Evolutionary conservation across 768 basidiomycete genomes (phyloP), one percentile per base, ranked within the genome.

Genomic region (Galerina sulciceps): DNA sequence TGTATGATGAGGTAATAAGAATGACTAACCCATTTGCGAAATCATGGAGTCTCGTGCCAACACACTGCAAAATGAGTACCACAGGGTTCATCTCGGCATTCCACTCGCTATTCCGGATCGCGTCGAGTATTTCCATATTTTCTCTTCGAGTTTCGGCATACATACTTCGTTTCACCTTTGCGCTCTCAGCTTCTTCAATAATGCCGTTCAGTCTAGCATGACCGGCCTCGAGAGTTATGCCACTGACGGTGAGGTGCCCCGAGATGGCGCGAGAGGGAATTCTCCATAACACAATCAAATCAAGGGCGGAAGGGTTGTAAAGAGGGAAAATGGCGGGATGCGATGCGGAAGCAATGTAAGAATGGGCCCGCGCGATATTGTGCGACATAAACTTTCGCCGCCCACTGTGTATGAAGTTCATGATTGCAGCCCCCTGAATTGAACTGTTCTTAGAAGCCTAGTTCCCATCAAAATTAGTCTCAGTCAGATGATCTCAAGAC

Each of bases 81-180:
- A 90, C 57, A 6, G 94, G 93, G 67, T 94, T 85, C 79, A 85
- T 89, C 72, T 95, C 92, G 13, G 72, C 66, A 61, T 93, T 93
- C 85, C 94, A 89, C 69, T 89, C 86, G 59, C 88, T 88, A 4
- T 77, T 72, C 36, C 85, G 78, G 41, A 97, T 81, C 9, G 87
- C 85, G 49, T 85, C 78, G 51, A 96, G 67, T 34, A 96, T 74
- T 50, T 86, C 85, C 62, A 72, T 70, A 67, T 85, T 86, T 72
- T 94, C 87, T 47, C 89, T 79, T 60, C 83, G 85, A 4, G 94
- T 96, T 76, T 98, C 94, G 18, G 93, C 93, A 68, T 94, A 98
- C 84, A 97, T 93, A 61, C 85, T 93, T 44, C 94, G 83, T 59
- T 87, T 90, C 20, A 80, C 81, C 72, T 91, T 91, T 10, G 81